phyloP scores from a whole-genome alignment of 1,284 basidiomycete genomes.

The Heterobasidion irregulare region DNA sequence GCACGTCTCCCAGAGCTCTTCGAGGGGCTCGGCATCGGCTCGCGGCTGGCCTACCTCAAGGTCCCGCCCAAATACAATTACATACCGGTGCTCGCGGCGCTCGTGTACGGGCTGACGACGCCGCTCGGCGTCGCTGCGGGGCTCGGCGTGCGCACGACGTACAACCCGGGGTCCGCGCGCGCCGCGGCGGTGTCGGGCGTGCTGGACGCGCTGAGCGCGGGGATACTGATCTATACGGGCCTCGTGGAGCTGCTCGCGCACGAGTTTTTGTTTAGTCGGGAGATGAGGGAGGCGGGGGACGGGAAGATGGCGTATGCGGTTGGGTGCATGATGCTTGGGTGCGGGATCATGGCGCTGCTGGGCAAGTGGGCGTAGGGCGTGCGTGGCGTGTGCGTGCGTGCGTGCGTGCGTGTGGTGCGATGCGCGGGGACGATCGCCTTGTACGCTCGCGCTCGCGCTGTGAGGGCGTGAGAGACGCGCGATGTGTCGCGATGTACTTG shows the following conservation, averaged over 20 bases:
- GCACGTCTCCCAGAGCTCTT: slow-evolving; percentile 61
- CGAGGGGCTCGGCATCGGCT: slow-evolving; percentile 86
- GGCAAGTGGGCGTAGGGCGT: slow-evolving; percentile 69
- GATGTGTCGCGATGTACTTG: background rate
- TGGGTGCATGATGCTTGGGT: slow-evolving; percentile 68
- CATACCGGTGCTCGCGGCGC: slow-evolving; percentile 57
- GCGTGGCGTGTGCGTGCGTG: background rate
- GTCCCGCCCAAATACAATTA: slow-evolving; percentile 53
- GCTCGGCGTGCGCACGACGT: slow-evolving; percentile 73
- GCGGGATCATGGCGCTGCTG: slow-evolving; percentile 78
- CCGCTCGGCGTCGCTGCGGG: slow-evolving; percentile 81
- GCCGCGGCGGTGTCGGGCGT: slow-evolving; percentile 79
- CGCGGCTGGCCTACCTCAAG: slow-evolving; percentile 69
- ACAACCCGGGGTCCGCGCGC: slow-evolving; percentile 71
- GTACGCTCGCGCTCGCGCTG: too few species aligned
- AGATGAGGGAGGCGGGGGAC: slow-evolving; percentile 68
- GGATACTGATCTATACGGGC: slow-evolving; percentile 88
- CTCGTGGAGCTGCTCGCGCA: slow-evolving; percentile 90
- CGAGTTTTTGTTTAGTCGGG: slow-evolving; percentile 84
- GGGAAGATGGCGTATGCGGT: slow-evolving; percentile 62
- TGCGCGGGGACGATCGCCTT: background rate
- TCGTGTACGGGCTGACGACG: slow-evolving; percentile 75
- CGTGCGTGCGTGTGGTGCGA: background rate
- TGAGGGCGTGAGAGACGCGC: too few species aligned
- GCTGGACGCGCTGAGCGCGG: slow-evolving; percentile 80